These are phyloP conservation scores for Clonostachys solani DNA, from an alignment of 2,329 filamentous ascomycete genomes.

Conservation along the genomic window DNA sequence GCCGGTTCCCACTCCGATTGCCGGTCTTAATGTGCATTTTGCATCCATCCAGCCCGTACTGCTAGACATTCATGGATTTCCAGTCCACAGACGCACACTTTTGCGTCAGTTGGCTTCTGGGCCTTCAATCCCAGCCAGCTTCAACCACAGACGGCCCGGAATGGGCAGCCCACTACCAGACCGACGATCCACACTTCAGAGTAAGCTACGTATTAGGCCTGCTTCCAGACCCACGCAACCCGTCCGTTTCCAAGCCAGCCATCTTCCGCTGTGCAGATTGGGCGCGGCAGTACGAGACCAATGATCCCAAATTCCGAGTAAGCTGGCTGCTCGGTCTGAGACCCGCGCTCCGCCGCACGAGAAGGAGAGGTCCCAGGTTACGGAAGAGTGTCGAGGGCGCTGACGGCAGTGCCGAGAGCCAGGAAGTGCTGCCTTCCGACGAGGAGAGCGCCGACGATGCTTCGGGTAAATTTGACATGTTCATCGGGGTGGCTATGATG, in stretches of 20 bases:
- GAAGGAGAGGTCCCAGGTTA: constrained; percentile 1
- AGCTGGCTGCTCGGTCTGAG: constrained; percentile 2
- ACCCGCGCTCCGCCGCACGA: constrained; percentile 7
- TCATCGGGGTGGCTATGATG: neutral
- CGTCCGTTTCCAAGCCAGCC: constrained; percentile 7
- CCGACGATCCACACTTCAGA: neutral
- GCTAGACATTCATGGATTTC: neutral
- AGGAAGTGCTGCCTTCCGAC: neutral
- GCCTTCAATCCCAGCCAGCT: constrained; percentile 6
- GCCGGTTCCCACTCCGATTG: too few relatives aligned
- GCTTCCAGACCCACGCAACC: constrained; percentile 1
- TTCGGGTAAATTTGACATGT: neutral
- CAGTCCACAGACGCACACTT: constrained; percentile 14
- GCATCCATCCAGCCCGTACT: too few relatives aligned
- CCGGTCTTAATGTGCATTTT: too few relatives aligned
- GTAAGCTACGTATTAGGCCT: constrained; percentile 5
- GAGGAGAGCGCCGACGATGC: neutral
- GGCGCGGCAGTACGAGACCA: neutral
- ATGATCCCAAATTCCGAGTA: constrained; percentile 1
- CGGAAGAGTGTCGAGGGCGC: constrained; percentile 7
- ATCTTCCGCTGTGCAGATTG: neutral
- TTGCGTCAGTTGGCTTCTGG: constrained; percentile 19
- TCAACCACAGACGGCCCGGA: neutral
- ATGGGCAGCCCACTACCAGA: constrained; percentile 2
- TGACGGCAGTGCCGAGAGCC: neutral